Conservation (phyloP, 331 rosid genomes). For the Saraca asoca region DNA sequence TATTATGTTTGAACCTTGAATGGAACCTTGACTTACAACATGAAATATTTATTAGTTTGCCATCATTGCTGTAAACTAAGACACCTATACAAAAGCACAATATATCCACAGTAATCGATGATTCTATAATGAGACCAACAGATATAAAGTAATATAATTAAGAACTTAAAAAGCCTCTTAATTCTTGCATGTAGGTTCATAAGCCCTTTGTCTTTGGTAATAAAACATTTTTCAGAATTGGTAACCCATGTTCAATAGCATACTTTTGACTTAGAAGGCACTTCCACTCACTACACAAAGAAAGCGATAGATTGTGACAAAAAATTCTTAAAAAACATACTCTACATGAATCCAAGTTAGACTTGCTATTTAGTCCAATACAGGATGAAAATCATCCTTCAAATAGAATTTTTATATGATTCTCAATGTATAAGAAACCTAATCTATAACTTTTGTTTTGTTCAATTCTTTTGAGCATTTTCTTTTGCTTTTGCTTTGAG, state of each 20-base stretch:
- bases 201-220: conserved; percentile 83
- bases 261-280: conserved; percentile 73
- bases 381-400: neutral
- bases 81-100: too few relatives aligned
- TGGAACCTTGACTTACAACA: too few relatives aligned
- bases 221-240: conserved; percentile 59
- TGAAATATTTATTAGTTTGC: too few relatives aligned
- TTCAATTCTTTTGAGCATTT: neutral
- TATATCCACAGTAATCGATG: too few relatives aligned
- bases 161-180: conserved; percentile 57
- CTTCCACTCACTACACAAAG: conserved; percentile 65
- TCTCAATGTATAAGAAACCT: conserved; percentile 9
- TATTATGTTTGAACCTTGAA: too few relatives aligned
- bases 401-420: conserved; percentile 7
- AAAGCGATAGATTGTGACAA: conserved; percentile 13
- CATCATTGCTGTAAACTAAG: too few relatives aligned
- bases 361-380: conserved; percentile 13
- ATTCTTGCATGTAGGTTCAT: conserved; percentile 60
- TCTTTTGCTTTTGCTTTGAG: neutral
- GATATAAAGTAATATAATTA: conserved; percentile 16
- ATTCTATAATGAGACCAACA: too few relatives aligned
- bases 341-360: neutral
- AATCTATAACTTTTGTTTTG: too few relatives aligned
- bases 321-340: neutral
- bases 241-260: conserved; percentile 75